Evolutionary conservation across 2,329 filamentous ascomycete species (phyloP), one percentile per base, ranked within the genome.

Genomic region (Salinomyces thailandicus): DNA sequence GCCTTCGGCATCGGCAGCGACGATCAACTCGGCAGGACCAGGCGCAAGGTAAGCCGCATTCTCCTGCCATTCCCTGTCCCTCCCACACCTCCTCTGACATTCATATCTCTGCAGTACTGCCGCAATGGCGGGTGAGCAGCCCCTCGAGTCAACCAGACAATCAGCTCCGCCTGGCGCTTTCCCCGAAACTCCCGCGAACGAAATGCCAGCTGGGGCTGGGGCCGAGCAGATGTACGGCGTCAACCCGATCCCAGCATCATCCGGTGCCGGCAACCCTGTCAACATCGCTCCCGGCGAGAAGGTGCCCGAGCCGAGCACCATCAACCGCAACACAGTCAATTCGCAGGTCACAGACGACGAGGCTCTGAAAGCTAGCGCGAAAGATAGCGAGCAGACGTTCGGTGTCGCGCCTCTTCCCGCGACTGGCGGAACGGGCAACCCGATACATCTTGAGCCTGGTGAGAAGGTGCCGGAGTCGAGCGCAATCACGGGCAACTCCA

Each of bases 371-470:
- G 38, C 34, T 27, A 39, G 35, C 19, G 41, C 42, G 14, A 33
- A 45, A 18, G 44, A 35, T 15, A 43, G 45, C 12, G 39, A 40
- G 30, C 45, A 49, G 36, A 47, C 45, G 13, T 62, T 85, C 53
- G 54, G 61, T 35, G 71, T 75, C 39, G 68, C 69, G 34, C 74
- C 75, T 11, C 65, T 77, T 35, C 73, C 75, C 24, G 73, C 74
- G 4, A 71, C 72, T 14, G 63, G 61, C 38, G 72, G 72, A 34
- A 57, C 62, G 38, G 75, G 85, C 37, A 95, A 95, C 61, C 87
- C 89, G 5, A 74, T 95, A 58, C 71, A 73, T 52, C 71, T 93
- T 37, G 72, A 73, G 16, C 81, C 87, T 3, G 86, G 86, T 51
- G 84, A 93, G 65, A 77, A 79, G 58, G 73, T 94, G 7, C 87